These are phyloP conservation scores for Lipomyces oligophaga DNA, from an alignment of 805 yeast species.

Conservation along the genomic window DNA sequence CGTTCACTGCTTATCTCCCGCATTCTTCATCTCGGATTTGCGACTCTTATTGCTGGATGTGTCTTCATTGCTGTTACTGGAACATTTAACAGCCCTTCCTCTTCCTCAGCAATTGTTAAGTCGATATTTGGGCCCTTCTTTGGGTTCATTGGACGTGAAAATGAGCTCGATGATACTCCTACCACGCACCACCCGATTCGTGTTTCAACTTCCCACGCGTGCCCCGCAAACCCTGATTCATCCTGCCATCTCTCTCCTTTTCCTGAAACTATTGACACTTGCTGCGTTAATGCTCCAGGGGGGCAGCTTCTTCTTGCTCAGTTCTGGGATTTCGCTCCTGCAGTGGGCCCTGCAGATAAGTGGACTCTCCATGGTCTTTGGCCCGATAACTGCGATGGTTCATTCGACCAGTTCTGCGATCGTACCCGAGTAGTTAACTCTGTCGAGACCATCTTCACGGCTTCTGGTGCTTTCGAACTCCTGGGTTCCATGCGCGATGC, in stretches of 20 bases:
- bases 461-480: constrained; percentile 46
- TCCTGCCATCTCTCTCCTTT: constrained; percentile 23
- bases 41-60: constrained; percentile 10
- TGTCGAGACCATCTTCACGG: constrained; percentile 46
- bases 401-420: constrained; percentile 77
- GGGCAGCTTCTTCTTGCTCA: constrained; percentile 83
- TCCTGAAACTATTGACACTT: constrained; percentile 44
- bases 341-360: constrained; percentile 63
- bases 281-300: constrained; percentile 85
- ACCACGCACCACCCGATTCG: background rate
- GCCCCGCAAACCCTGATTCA: constrained; percentile 7
- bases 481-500: constrained; percentile 51
- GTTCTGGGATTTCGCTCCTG: constrained; percentile 85
- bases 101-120: background rate
- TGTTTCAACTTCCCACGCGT: constrained; percentile 19
- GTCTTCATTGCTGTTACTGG: constrained; percentile 7
- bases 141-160: background rate
- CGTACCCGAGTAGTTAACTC: constrained; percentile 51
- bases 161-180: background rate
- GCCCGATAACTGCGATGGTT: constrained; percentile 86
- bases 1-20: background rate
- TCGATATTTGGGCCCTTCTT: constrained; percentile 4
- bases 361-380: constrained; percentile 85
- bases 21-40: constrained; percentile 1
- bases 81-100: constrained; percentile 1